Conservation (phyloP, 2,329 filamentous ascomycete genomes). For the Mycosphaerella arachidis region DNA sequence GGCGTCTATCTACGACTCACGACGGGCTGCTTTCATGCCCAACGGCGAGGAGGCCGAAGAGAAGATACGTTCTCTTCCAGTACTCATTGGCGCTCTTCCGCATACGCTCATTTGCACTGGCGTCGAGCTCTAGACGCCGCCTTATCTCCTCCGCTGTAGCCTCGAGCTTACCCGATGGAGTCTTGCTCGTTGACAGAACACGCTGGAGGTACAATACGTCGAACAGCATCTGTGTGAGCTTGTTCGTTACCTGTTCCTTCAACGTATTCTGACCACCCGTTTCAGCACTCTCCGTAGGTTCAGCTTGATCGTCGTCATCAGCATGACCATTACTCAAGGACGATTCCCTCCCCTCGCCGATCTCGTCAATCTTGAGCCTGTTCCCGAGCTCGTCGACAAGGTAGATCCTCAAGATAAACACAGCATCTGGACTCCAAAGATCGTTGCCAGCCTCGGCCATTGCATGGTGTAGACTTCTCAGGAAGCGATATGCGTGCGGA, state of each 20-base stretch:
- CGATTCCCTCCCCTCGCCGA: conserved; percentile 14
- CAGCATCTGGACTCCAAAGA: conserved; percentile 71
- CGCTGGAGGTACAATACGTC: conserved; percentile 42
- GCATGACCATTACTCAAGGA: conserved; percentile 17
- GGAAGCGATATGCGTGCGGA: conserved; percentile 65
- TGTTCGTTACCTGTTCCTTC: conserved; percentile 4
- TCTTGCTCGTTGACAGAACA: conserved; percentile 10
- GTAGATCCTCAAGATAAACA: conserved; percentile 57
- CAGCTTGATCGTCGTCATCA: conserved; percentile 13
- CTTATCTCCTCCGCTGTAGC: conserved; percentile 36
- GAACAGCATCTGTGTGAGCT: conserved; percentile 39
- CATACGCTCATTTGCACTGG: conserved; percentile 51
- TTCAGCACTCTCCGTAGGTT: conserved; percentile 3
- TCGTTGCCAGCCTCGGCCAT: conserved; percentile 73
- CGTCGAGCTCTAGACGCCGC: conserved; percentile 47
- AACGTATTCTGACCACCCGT: conserved; percentile 11
- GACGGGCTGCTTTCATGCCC: neutral
- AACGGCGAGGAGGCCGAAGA: conserved; percentile 69
- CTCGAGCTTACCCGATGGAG: conserved; percentile 8
- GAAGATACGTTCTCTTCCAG: conserved; percentile 73
- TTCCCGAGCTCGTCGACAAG: conserved; percentile 50
- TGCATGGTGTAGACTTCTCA: conserved; percentile 58
- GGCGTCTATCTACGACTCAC: neutral
- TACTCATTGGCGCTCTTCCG: conserved; percentile 66
- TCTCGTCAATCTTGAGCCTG: conserved; percentile 33